Conservation (phyloP, 805 yeast genomes). For the Yamadazyma olivae region DNA sequence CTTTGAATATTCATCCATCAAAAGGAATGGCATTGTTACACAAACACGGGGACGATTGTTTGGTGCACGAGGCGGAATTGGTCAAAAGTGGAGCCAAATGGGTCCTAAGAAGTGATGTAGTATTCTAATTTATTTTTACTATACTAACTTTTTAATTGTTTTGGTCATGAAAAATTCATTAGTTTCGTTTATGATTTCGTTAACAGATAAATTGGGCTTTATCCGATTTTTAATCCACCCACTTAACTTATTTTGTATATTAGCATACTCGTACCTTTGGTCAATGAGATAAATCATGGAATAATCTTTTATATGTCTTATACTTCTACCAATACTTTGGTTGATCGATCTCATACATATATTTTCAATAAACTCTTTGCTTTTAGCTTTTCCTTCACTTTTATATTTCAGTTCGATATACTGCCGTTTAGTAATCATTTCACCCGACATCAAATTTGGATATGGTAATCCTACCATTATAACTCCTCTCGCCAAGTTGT, state of each 20-base stretch:
- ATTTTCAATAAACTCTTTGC: conserved; percentile 69
- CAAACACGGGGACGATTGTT: conserved; percentile 64
- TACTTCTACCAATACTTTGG: conserved; percentile 90
- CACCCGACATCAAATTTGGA: conserved; percentile 83
- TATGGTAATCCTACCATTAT: conserved; percentile 86
- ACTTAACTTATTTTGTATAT: conserved; percentile 60
- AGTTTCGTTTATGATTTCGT: conserved; percentile 19
- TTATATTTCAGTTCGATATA: conserved; percentile 63
- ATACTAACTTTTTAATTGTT: conserved; percentile 5
- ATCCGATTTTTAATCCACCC: conserved; percentile 60
- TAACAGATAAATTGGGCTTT: conserved; percentile 3
- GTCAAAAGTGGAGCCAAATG: conserved; percentile 56
- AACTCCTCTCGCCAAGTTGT: conserved; percentile 83
- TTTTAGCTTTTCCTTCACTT: conserved; percentile 47
- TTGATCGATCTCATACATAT: conserved; percentile 88
- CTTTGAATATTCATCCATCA: conserved; percentile 42
- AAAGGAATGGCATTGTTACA: conserved; percentile 59
- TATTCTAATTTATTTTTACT: conserved; percentile 14
- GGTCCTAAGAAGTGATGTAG: conserved; percentile 61
- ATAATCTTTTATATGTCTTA: conserved; percentile 79
- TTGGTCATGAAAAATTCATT: conserved; percentile 25
- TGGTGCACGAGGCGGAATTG: conserved; percentile 54
- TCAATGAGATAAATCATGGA: conserved; percentile 75
- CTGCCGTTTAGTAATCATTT: conserved; percentile 65
- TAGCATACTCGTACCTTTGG: conserved; percentile 45